Conservation (phyloP, 495 filamentous ascomycete genomes). For the Chaetomium tenue region DNA sequence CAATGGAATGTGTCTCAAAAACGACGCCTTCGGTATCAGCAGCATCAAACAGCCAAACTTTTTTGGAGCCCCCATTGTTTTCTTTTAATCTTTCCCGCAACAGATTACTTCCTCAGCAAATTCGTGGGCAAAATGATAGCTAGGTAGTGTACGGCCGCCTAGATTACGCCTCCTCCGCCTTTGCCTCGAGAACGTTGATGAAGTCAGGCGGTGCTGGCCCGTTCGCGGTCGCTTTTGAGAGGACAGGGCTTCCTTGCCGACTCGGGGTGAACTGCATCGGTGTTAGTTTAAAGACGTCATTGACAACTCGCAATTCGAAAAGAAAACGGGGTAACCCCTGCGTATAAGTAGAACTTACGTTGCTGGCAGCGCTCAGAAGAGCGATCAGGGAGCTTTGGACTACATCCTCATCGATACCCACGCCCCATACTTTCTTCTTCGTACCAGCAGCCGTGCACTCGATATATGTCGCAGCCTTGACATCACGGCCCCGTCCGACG, state of each 20-base stretch:
- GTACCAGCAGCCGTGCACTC: conserved; percentile 76
- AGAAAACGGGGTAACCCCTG: too few relatives aligned
- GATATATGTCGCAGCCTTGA: conserved; percentile 92
- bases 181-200: conserved; percentile 45
- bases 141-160: conserved; percentile 17
- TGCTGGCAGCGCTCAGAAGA: conserved; percentile 81
- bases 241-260: conserved; percentile 54
- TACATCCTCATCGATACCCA: conserved; percentile 92
- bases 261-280: conserved; percentile 56
- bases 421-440: conserved; percentile 81
- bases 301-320: conserved; percentile 16
- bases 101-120: not conserved
- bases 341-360: conserved; percentile 56
- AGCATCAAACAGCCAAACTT: conserved; percentile 15
- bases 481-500: conserved; percentile 72
- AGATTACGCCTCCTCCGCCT: conserved; percentile 47
- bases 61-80: not conserved
- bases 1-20: not conserved
- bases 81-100: not conserved
- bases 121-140: not conserved
- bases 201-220: conserved; percentile 33
- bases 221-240: conserved; percentile 46
- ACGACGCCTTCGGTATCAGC: conserved; percentile 15
- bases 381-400: conserved; percentile 91
- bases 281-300: conserved; percentile 12